Evolutionary conservation across 2,329 filamentous ascomycete genomes (phyloP).

Genomic region (Curvularia sp.): DNA sequence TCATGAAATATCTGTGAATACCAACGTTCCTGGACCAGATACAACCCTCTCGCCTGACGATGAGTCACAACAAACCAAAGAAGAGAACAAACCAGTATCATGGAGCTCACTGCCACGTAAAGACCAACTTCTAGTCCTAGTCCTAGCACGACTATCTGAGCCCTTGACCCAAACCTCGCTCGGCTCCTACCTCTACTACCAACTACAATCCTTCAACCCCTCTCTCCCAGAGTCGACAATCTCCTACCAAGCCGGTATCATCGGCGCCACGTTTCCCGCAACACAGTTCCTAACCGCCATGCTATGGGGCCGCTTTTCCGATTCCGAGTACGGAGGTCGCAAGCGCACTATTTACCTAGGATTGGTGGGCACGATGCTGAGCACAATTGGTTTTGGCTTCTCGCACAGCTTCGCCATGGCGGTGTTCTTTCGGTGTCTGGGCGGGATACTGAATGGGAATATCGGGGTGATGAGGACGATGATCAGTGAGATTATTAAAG

Average conservation of each 20-base stretch:
- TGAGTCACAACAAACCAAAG: constrained; percentile 33
- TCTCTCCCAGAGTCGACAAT: constrained; percentile 67
- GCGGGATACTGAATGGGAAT: constrained; percentile 74
- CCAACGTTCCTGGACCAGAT: constrained; percentile 24
- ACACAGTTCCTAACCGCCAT: constrained; percentile 85
- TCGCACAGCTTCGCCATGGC: constrained; percentile 67
- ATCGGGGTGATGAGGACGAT: constrained; percentile 77
- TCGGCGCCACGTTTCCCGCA: constrained; percentile 80
- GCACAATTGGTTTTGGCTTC: constrained; percentile 73
- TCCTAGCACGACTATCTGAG: constrained; percentile 79
- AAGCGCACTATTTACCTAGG: constrained; percentile 82
- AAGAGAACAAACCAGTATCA: constrained; percentile 59
- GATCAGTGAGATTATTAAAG: constrained; percentile 73
- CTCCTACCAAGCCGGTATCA: constrained; percentile 75
- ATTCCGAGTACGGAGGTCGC: constrained; percentile 68
- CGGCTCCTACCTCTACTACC: constrained; percentile 81
- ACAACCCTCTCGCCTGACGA: constrained; percentile 27
- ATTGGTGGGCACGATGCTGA: constrained; percentile 70
- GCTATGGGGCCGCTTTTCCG: constrained; percentile 76
- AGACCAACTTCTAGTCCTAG: constrained; percentile 77
- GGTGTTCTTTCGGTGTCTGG: constrained; percentile 69
- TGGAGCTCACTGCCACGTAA: constrained; percentile 80
- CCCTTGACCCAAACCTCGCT: constrained; percentile 75
- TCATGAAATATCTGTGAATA: constrained; percentile 32
- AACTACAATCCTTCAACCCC: constrained; percentile 78